Base-by-base conservation (phyloP, 352 stramenopile genomes). In the Pythium dissotocum region DNA sequence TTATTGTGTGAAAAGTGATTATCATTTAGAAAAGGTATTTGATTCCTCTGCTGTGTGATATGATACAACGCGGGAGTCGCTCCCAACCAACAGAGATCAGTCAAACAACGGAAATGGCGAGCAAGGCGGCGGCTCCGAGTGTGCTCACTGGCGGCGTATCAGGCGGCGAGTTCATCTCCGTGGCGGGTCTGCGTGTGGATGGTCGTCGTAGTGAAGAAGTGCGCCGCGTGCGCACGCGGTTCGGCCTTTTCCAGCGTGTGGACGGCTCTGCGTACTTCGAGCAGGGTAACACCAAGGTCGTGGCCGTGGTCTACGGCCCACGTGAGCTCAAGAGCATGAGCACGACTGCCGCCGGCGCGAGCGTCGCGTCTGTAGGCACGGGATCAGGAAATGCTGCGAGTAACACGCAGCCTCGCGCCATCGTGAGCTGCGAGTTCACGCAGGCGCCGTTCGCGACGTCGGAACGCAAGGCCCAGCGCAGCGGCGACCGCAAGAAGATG, bases 231-330 rank as follows among this genome's bases (percentile, higher is more conserved):
- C 83, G 88, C 69, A 88, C 82, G 67, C 81, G 82, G 24, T 89
- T 97, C 62, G 90, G 90, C 1, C 80, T 96, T 42, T 94, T 97
- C 70, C 80, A 82, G 70, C 84, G 87, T 60, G 88, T 93, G 46
- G 90, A 97, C 69, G 90, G 90, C 13, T 97, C 90, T 9, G 78
- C 85, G 24, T 96, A 96, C 71, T 84, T 89, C 53, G 86, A 96
- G 63, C 88, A 97, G 76, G 90, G 90, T 51, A 93, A 96, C 74
- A 97, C 89, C 61, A 96, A 97, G 66, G 85, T 97, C 28, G 73
- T 97, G 49, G 89, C 87, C 3, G 87, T 94, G 9, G 87, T 97
- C 44, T 94, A 96, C 64, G 90, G 90, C 0, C 90, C 90, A 33
- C 86, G 88, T 14, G 88, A 97, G 72, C 79, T 94, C 71, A 83